phyloP scores from a whole-genome alignment of 2,329 filamentous ascomycete genomes.

The Hirsutella rhossiliensis region DNA sequence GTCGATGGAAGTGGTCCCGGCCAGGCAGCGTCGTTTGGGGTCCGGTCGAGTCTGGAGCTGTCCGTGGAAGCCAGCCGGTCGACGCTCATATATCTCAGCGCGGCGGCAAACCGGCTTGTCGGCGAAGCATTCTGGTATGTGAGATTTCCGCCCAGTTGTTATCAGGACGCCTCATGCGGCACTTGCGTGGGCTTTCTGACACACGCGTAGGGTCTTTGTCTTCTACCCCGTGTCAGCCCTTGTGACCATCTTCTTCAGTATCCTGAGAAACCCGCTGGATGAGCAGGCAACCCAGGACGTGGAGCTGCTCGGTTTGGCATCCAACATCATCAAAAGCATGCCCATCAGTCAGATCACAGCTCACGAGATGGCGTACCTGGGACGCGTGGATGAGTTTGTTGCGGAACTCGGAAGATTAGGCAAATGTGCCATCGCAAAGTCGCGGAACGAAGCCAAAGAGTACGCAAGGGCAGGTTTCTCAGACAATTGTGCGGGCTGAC shows the following conservation, averaged over 20 bases:
- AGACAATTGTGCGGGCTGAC: no score
- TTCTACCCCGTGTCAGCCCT: constrained; percentile 45
- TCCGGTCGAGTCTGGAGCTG: constrained; percentile 39
- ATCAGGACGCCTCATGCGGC: not conserved
- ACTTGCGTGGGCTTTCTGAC: not conserved
- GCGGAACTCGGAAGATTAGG: constrained; percentile 29
- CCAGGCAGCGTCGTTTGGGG: constrained; percentile 22
- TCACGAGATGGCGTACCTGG: constrained; percentile 26
- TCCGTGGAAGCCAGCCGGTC: constrained; percentile 44
- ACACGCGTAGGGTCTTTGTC: constrained; percentile 31
- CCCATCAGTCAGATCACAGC: constrained; percentile 14
- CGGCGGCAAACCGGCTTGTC: constrained; percentile 27
- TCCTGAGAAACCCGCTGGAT: constrained; percentile 34
- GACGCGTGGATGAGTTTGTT: constrained; percentile 29
- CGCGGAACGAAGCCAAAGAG: not conserved
- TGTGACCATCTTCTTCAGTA: constrained; percentile 41
- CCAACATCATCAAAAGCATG: constrained; percentile 29
- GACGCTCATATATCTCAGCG: constrained; percentile 34
- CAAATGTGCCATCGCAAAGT: constrained; percentile 27
- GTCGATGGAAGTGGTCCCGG: constrained; percentile 10
- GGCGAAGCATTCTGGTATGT: constrained; percentile 38
- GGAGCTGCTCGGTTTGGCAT: constrained; percentile 28
- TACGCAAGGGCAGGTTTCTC: not conserved
- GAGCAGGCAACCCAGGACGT: constrained; percentile 31
- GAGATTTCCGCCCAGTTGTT: not conserved